phyloP scores from a whole-genome alignment of 108 stramenopile genomes.

The Nitzschia inconspicua region DNA sequence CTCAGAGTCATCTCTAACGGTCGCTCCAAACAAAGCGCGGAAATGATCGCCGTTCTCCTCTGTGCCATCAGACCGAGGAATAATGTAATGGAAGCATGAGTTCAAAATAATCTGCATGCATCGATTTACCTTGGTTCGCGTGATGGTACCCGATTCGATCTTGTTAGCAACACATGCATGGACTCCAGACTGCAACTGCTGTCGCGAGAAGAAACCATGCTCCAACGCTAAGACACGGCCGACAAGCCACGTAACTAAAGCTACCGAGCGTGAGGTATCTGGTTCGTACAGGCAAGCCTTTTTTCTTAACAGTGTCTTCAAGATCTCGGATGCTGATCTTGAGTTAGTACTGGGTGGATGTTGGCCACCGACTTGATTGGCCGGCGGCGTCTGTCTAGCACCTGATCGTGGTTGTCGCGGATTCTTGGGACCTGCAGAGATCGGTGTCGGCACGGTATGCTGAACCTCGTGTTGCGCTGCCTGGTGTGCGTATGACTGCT shows the following conservation, averaged over 20 bases:
- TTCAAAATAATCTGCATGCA: slow-evolving; percentile 93
- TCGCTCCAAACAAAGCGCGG: slow-evolving; percentile 40
- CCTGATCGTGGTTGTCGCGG: slow-evolving; percentile 3
- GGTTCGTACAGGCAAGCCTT: slow-evolving; percentile 90
- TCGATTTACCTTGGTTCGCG: slow-evolving; percentile 85
- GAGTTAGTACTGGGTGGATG: slow-evolving; percentile 9
- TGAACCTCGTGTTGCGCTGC: neutral
- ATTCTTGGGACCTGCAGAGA: neutral
- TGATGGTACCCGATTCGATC: slow-evolving; percentile 75
- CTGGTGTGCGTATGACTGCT: slow-evolving; percentile 1
- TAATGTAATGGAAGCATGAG: slow-evolving; percentile 90
- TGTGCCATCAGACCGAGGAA: slow-evolving; percentile 77
- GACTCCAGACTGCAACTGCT: slow-evolving; percentile 82
- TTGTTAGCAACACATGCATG: slow-evolving; percentile 76
- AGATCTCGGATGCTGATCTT: slow-evolving; percentile 70
- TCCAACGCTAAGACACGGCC: slow-evolving; percentile 69
- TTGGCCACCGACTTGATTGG: slow-evolving; percentile 4
- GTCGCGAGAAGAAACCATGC: slow-evolving; percentile 80
- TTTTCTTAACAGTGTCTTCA: slow-evolving; percentile 86
- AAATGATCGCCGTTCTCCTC: slow-evolving; percentile 79
- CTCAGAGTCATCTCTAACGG: slow-evolving; percentile 55
- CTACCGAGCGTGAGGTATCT: slow-evolving; percentile 76
- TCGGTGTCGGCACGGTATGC: slow-evolving; percentile 4
- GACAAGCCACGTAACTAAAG: slow-evolving; percentile 85
- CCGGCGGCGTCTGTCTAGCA: slow-evolving; percentile 2